Base-by-base conservation (phyloP, 345 rosid genomes). In the Linum trigynum region DNA sequence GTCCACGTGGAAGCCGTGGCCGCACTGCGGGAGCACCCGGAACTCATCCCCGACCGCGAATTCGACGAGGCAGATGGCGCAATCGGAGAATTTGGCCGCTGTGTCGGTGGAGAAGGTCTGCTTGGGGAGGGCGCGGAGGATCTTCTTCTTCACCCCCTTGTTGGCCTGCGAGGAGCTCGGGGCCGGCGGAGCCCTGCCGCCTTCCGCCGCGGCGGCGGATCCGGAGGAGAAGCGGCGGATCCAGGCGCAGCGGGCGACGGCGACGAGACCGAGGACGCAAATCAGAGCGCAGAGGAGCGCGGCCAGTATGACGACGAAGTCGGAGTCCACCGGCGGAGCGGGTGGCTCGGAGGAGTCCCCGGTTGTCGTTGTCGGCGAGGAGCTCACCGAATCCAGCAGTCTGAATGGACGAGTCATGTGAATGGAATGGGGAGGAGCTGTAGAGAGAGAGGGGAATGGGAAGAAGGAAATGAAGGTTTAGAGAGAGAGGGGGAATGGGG, bases 391-490 rank as follows among this genome's bases (percentile, higher is more conserved):
- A 72, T 78, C 73, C 36, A 87, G 83, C 51, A 78, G 56, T 60
- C 88, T 70, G 63, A 83, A 64, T 72, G 78, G 75, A 72, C 96
- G 97, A 84, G 92, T 79, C 96, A 94, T 94, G 76, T 66, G 75
- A 60, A 36, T 17, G 63, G 6, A 58, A 3, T 67, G n/a, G 65
- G 14, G 3, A 62, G 53, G 37, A 23, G 32, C 32, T 23, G 32
- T 4, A 69, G 65, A 38, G 65, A 56, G 65, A 12, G 66, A 74
- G 16, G 62, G 79, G 75, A 55, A 53, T 5, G n/a, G 15, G 50
- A 38, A 17, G 7, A 17, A 23, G 32, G 32, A 23, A 23, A 23
- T 23, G 32, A 23, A 23, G 32, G 32, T 23, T 23, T 4, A 69
- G 65, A 38, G 65, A 56, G 65, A 12, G 66, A 74, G 68, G 16